These are phyloP conservation scores for Halophytophthora batemanensis DNA, from an alignment of 352 stramenopile genomes.

Conservation along the genomic window DNA sequence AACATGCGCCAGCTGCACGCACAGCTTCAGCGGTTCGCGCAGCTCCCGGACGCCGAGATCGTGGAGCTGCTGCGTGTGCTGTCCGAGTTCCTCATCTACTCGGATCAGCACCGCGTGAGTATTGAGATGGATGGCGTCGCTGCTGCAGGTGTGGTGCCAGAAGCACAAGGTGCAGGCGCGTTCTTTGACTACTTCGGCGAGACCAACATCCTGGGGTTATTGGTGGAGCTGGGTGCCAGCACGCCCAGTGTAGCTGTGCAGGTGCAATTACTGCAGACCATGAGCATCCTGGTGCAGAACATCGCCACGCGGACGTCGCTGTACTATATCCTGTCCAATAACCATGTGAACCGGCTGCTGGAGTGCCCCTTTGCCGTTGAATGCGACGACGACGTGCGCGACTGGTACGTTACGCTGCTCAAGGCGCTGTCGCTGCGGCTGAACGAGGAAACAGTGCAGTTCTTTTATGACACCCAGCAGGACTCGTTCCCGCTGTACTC, in stretches of 20 bases:
- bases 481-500: slow-evolving; percentile 70
- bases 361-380: slow-evolving; percentile 71
- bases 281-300: slow-evolving; percentile 91
- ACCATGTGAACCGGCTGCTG: slow-evolving; percentile 93
- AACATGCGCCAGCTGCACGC: slow-evolving; percentile 77
- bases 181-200: slow-evolving; percentile 98
- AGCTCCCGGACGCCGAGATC: slow-evolving; percentile 68
- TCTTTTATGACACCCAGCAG: slow-evolving; percentile 72
- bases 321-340: slow-evolving; percentile 95
- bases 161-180: slow-evolving; percentile 30
- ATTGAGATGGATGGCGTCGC: slow-evolving; percentile 12
- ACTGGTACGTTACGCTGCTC: slow-evolving; percentile 88
- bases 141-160: slow-evolving; percentile 3
- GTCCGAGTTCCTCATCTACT: slow-evolving; percentile 87
- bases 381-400: slow-evolving; percentile 77
- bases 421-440: slow-evolving; percentile 84
- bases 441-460: slow-evolving; percentile 89
- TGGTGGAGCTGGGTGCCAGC: slow-evolving; percentile 82
- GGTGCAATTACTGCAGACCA: slow-evolving; percentile 91
- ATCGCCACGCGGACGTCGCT: slow-evolving; percentile 87
- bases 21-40: slow-evolving; percentile 52
- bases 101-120: slow-evolving; percentile 67
- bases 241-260: slow-evolving; percentile 67
- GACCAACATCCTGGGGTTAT: slow-evolving; percentile 92
- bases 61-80: slow-evolving; percentile 81